These are phyloP conservation scores for Jamesozyma piceae DNA, from an alignment of 805 yeast genomes.

Conservation along the genomic window DNA sequence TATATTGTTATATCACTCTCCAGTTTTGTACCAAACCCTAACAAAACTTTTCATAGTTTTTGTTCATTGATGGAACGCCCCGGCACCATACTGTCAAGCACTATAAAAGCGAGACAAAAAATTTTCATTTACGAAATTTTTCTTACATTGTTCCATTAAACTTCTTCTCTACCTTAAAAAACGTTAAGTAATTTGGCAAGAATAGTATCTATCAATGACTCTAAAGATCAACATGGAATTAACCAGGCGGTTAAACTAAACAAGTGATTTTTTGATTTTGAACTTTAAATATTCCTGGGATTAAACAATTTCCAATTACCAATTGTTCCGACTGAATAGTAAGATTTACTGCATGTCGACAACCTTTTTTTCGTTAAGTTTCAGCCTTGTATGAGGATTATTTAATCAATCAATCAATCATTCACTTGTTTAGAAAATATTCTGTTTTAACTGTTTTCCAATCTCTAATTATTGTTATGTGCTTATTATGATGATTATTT, in stretches of 20 bases:
- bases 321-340: constrained; percentile 38
- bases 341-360: constrained; percentile 33
- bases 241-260: constrained; percentile 14
- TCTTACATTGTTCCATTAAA: not conserved
- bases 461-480: too few relatives aligned
- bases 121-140: not conserved
- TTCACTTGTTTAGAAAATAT: not conserved
- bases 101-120: not conserved
- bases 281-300: constrained; percentile 15
- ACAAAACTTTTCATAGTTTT: not conserved
- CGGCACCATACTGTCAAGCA: not conserved
- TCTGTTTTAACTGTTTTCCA: not conserved
- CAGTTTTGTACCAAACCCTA: not conserved
- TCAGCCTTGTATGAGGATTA: constrained; percentile 39
- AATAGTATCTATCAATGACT: too few relatives aligned
- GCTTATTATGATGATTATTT: constrained; percentile 29
- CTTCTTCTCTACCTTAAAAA: too few relatives aligned
- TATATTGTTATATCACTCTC: not conserved
- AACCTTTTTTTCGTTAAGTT: constrained; percentile 38
- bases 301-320: constrained; percentile 26
- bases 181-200: too few relatives aligned
- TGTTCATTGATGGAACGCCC: too few relatives aligned
- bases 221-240: too few relatives aligned
- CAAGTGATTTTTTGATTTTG: constrained; percentile 7
- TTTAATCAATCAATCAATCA: not conserved